Evolutionary conservation across 2,329 filamentous ascomycete genomes (phyloP).

Genomic region (Apiospora kogelbergensis): DNA sequence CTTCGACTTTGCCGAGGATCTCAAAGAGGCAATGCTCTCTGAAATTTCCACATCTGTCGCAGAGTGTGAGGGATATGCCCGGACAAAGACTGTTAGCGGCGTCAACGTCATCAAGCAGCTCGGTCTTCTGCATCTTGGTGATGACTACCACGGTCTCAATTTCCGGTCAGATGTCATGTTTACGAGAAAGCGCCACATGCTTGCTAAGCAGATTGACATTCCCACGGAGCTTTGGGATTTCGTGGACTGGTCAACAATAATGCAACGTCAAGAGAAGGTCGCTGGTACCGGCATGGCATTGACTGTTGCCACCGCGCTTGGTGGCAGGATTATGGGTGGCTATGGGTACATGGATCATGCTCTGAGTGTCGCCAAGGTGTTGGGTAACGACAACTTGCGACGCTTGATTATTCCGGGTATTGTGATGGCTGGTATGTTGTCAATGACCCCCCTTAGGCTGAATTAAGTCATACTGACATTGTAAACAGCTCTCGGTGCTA

Average conservation of each 20-base stretch:
- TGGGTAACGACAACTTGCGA: constrained; percentile 79
- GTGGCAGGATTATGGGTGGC: constrained; percentile 77
- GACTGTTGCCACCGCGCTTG: constrained; percentile 84
- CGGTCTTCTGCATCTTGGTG: constrained; percentile 82
- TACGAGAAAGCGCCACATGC: constrained; percentile 73
- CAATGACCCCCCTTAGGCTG: constrained; percentile 13
- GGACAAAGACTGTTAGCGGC: constrained; percentile 72
- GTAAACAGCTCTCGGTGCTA: constrained; percentile 66
- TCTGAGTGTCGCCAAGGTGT: constrained; percentile 74
- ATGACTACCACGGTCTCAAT: constrained; percentile 80
- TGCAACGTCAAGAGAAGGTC: constrained; percentile 92
- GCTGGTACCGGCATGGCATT: constrained; percentile 93
- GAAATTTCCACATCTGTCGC: constrained; percentile 79
- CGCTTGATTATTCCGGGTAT: constrained; percentile 79
- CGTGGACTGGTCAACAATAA: constrained; percentile 78
- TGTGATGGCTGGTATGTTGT: constrained; percentile 69
- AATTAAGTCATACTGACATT: constrained; percentile 31
- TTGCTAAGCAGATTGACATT: constrained; percentile 83
- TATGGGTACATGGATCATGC: constrained; percentile 88
- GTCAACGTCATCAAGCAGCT: constrained; percentile 88
- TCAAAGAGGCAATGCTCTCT: constrained; percentile 89
- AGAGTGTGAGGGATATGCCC: constrained; percentile 83
- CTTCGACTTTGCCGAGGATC: constrained; percentile 89
- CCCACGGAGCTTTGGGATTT: constrained; percentile 91
- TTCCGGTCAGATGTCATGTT: constrained; percentile 97